Conservation (phyloP, 140 eudicot species). For the Senecio squalidus region DNA sequence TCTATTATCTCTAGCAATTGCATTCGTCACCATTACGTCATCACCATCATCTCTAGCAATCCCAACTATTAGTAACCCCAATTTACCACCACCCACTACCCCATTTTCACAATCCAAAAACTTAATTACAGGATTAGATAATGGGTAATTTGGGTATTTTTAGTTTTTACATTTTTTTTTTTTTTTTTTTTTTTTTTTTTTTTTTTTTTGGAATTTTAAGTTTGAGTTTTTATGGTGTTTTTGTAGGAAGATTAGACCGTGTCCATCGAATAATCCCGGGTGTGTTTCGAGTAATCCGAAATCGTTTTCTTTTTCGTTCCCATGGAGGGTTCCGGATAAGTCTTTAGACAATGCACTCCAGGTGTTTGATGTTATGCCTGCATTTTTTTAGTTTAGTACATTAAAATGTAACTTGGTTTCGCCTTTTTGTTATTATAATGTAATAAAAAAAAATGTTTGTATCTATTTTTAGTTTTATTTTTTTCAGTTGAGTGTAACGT, state of each 20-base stretch:
- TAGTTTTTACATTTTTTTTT: neutral
- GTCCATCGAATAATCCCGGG: constrained; percentile 87
- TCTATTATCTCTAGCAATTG: constrained; percentile 51
- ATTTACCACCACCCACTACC: constrained; percentile 44
- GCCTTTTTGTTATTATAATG: neutral
- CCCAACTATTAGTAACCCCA: constrained; percentile 45
- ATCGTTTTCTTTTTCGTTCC: constrained; percentile 70
- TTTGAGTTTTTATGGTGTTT: neutral
- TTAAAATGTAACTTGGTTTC: neutral
- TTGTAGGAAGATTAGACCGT: constrained; percentile 80
- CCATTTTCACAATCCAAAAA: constrained; percentile 91
- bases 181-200: neutral
- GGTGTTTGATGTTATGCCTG: constrained; percentile 50
- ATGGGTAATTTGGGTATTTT: constrained; percentile 46
- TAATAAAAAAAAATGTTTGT: no score
- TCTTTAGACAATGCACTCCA: constrained; percentile 56
- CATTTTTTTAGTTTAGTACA: no score
- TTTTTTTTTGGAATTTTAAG: no score
- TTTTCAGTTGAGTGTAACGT: neutral
- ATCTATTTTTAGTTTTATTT: no score
- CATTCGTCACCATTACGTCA: constrained; percentile 46
- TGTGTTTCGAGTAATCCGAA: constrained; percentile 84
- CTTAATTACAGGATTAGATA: constrained; percentile 73
- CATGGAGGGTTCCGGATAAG: constrained; percentile 58
- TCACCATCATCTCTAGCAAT: constrained; percentile 64